Evolutionary conservation across 169 alveolate species (phyloP).

Genomic region (Theileria parva): DNA sequence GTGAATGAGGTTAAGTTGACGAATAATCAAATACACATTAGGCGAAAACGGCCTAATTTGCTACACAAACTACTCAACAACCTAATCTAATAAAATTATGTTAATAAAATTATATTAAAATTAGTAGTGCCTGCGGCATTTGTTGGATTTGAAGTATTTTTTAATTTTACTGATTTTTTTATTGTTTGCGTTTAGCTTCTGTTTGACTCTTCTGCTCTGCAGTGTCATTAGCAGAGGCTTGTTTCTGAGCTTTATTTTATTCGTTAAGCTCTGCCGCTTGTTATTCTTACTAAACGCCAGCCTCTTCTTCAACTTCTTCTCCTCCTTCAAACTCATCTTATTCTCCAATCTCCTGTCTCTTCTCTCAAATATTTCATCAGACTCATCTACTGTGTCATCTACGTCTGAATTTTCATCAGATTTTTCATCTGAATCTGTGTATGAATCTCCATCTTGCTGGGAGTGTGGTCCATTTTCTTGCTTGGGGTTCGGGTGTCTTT

Average conservation of each 20-base stretch:
- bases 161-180: constrained; percentile 44
- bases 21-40: background rate
- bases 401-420: background rate
- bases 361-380: background rate
- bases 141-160: constrained; percentile 51
- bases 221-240: constrained; percentile 77
- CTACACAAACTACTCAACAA: background rate
- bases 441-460: background rate
- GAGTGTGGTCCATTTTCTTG: constrained; percentile 17
- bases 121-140: constrained; percentile 44
- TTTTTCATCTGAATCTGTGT: constrained; percentile 14
- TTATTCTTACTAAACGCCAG: constrained; percentile 50
- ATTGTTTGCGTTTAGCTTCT: constrained; percentile 25
- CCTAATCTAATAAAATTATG: background rate
- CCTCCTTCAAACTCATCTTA: background rate
- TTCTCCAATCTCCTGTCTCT: background rate
- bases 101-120: too few species aligned
- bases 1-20: background rate
- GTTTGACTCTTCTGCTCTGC: constrained; percentile 48
- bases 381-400: background rate
- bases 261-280: constrained; percentile 74
- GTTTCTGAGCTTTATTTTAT: constrained; percentile 69
- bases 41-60: background rate
- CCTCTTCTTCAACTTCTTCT: constrained; percentile 20
- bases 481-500: constrained; percentile 31